A percentile compares a stretch with the other conserved stretches of the same genome.
Conservation (phyloP, 2,329 filamentous ascomycete species). For the Paraconiothyrium sp. region DNA sequence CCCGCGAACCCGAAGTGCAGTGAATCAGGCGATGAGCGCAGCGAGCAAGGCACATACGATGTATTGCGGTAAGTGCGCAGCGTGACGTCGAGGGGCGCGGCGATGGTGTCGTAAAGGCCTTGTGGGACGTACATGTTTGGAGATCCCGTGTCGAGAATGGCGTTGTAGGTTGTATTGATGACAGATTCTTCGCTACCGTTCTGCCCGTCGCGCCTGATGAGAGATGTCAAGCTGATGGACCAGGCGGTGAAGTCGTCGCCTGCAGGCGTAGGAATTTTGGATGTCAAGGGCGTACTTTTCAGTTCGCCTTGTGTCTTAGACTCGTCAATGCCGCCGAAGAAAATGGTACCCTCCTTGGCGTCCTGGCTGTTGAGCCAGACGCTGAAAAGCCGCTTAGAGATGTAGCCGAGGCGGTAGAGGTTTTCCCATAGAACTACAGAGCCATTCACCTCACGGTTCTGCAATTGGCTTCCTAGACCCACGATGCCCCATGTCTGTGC, state of each 20-base stretch:
- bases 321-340: slow-evolving; percentile 20
- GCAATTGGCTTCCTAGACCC: slow-evolving; percentile 18
- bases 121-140: slow-evolving; percentile 30
- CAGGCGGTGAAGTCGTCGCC: slow-evolving; percentile 14
- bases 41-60: slow-evolving; percentile 24
- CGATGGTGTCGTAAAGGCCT: slow-evolving; percentile 19
- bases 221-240: slow-evolving; percentile 15
- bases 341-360: slow-evolving; percentile 15
- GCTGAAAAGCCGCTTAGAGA: slow-evolving; percentile 15
- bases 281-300: slow-evolving; percentile 10
- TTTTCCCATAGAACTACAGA: slow-evolving; percentile 18
- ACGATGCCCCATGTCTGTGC: slow-evolving; percentile 24
- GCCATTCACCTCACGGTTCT: background rate
- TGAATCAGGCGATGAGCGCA: slow-evolving; percentile 12
- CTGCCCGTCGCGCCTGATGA: background rate
- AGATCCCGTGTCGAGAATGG: slow-evolving; percentile 23
- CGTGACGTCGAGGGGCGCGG: slow-evolving; percentile 18
- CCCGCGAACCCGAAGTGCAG: slow-evolving; percentile 11
- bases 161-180: slow-evolving; percentile 9
- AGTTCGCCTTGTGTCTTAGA: slow-evolving; percentile 14
- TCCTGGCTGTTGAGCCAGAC: slow-evolving; percentile 19
- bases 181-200: slow-evolving; percentile 6
- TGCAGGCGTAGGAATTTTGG: background rate
- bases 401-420: slow-evolving; percentile 4
- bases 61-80: slow-evolving; percentile 15